phyloP scores from a whole-genome alignment of 2,329 filamentous ascomycete genomes.

The Dichotomopilus funicola region DNA sequence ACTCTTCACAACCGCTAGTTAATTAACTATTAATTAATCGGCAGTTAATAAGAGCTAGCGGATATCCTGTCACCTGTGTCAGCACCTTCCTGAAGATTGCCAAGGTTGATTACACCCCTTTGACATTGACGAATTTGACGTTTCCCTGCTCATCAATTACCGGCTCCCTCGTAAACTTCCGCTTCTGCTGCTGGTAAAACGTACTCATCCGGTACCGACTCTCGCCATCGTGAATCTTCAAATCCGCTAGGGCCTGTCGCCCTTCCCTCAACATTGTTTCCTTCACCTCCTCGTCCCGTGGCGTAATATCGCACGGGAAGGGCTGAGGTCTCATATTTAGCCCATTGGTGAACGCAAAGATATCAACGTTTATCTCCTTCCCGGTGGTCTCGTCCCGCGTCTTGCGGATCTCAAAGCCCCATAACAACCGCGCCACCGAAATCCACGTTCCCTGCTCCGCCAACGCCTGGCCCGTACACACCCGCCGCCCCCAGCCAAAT shows the following conservation, averaged over 20 bases:
- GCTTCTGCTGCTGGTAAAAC: conserved; percentile 37
- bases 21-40: too few species aligned
- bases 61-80: neutral
- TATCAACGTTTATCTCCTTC: conserved; percentile 46
- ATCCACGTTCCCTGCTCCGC: conserved; percentile 56
- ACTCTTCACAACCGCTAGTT: too few species aligned
- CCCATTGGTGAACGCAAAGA: conserved; percentile 47
- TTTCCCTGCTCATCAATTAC: conserved; percentile 26
- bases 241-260: conserved; percentile 42
- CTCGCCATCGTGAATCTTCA: conserved; percentile 48
- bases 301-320: conserved; percentile 48
- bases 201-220: conserved; percentile 52
- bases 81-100: too few species aligned
- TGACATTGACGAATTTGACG: conserved; percentile 23
- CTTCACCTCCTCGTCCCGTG: conserved; percentile 42
- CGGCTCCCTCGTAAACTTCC: conserved; percentile 22
- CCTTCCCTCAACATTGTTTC: conserved; percentile 48
- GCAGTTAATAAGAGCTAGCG: too few species aligned
- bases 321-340: conserved; percentile 52
- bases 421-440: conserved; percentile 49
- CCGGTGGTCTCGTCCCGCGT: conserved; percentile 33
- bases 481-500: conserved; percentile 50
- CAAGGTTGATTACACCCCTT: neutral
- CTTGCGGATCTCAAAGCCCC: conserved; percentile 48
- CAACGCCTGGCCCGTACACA: conserved; percentile 48